Evolutionary conservation across 768 basidiomycete species (phyloP).

Genomic region (Phylloporus sp.): DNA sequence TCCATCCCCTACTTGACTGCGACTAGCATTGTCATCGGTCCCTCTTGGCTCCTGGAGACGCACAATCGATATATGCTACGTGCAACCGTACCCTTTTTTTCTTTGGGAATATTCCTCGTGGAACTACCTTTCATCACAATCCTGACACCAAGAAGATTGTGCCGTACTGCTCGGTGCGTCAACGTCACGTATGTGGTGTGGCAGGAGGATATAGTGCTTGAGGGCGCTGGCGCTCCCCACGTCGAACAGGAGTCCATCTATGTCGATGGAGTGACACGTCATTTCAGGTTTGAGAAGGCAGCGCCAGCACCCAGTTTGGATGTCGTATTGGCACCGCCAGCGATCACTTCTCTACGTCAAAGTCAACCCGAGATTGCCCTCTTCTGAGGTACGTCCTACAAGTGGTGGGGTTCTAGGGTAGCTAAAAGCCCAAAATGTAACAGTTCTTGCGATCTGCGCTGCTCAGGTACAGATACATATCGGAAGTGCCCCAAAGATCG

Average conservation of each 20-base stretch:
- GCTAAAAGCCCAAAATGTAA: slow-evolving; percentile 50
- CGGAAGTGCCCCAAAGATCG: slow-evolving; percentile 59
- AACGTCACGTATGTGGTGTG: slow-evolving; percentile 50
- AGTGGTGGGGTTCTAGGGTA: not conserved
- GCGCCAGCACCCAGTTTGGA: slow-evolving; percentile 34
- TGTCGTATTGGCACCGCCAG: slow-evolving; percentile 49
- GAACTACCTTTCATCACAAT: too few relatives aligned
- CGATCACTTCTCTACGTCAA: slow-evolving; percentile 62
- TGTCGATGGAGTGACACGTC: slow-evolving; percentile 57
- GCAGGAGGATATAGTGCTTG: too few relatives aligned
- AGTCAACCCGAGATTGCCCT: slow-evolving; percentile 69
- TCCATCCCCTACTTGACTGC: slow-evolving; percentile 3
- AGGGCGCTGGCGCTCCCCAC: slow-evolving; percentile 27
- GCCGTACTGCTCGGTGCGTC: slow-evolving; percentile 51
- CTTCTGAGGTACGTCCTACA: slow-evolving; percentile 53
- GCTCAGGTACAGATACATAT: slow-evolving; percentile 58
- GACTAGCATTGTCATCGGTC: not conserved
- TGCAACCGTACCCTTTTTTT: too few relatives aligned
- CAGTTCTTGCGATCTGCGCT: slow-evolving; percentile 66
- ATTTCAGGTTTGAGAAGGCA: slow-evolving; percentile 55
- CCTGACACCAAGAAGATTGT: slow-evolving; percentile 66
- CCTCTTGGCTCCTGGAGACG: slow-evolving; percentile 23
- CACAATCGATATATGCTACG: slow-evolving; percentile 43
- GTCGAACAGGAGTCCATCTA: slow-evolving; percentile 40
- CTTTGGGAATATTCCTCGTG: too few relatives aligned